Conservation (phyloP, 805 yeast genomes). For the Candida nitratophila region DNA sequence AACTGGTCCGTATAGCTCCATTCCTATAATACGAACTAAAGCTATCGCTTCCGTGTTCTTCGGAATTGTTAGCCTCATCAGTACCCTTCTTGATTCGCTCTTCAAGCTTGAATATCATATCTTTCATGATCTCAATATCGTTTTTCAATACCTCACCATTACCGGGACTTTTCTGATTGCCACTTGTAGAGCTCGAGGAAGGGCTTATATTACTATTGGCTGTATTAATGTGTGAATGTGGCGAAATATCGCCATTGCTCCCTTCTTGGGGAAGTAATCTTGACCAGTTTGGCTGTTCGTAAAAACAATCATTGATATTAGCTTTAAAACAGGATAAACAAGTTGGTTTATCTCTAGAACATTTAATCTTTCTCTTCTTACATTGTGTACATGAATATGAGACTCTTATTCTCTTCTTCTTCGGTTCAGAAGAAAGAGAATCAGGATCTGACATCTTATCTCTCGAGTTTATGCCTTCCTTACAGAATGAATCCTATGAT, state of each 20-base stretch:
- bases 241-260: neutral
- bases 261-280: neutral
- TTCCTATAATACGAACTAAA: no score
- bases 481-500: no score
- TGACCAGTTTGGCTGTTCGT: neutral
- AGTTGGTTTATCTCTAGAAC: constrained; percentile 27
- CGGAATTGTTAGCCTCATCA: no score
- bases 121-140: neutral
- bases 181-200: no score
- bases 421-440: neutral
- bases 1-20: neutral
- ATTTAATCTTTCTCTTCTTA: constrained; percentile 41
- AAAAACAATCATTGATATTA: neutral
- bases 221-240: no score
- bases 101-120: neutral
- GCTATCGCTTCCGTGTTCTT: no score
- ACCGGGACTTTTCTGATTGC: neutral
- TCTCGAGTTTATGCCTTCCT: no score
- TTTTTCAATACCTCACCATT: neutral
- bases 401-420: constrained; percentile 37
- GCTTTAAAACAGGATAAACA: constrained; percentile 25
- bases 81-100: neutral
- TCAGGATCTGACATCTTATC: neutral
- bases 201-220: no score
- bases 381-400: constrained; percentile 35